Percentiles rank a stretch among this genome's conserved stretches.
These are phyloP conservation scores for Blastocrithidia nonstop DNA, from an alignment of 208 protist genomes.

Conservation along the genomic window DNA sequence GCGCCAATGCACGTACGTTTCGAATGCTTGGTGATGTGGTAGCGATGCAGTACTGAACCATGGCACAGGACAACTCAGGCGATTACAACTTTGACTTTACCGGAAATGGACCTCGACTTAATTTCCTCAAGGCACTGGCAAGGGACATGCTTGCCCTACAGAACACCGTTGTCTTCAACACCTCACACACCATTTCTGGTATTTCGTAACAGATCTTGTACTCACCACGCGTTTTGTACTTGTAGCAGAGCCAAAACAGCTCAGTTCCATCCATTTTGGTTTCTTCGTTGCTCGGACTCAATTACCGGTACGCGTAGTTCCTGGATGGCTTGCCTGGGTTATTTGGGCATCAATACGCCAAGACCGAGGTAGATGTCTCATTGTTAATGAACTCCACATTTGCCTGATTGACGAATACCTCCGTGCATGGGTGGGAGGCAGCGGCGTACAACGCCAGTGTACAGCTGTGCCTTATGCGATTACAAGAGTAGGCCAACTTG, in stretches of 20 bases:
- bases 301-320: background rate
- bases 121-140: background rate
- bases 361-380: background rate
- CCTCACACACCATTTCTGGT: background rate
- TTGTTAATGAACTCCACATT: background rate
- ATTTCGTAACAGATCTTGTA: background rate
- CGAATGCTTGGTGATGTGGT: background rate
- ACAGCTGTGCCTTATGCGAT: background rate
- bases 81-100: background rate
- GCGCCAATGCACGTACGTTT: background rate
- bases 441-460: background rate
- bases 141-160: background rate
- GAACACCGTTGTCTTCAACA: background rate
- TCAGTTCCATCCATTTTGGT: background rate
- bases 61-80: background rate
- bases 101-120: background rate
- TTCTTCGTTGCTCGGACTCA: background rate
- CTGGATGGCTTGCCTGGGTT: background rate
- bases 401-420: background rate
- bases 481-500: background rate
- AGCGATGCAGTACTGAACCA: background rate
- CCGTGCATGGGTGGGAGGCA: background rate
- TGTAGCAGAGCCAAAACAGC: background rate
- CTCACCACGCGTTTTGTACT: background rate
- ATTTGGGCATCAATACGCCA: background rate